Evolutionary conservation across 2,329 filamentous ascomycete genomes (phyloP).

Genomic region (Colletotrichum sp.): DNA sequence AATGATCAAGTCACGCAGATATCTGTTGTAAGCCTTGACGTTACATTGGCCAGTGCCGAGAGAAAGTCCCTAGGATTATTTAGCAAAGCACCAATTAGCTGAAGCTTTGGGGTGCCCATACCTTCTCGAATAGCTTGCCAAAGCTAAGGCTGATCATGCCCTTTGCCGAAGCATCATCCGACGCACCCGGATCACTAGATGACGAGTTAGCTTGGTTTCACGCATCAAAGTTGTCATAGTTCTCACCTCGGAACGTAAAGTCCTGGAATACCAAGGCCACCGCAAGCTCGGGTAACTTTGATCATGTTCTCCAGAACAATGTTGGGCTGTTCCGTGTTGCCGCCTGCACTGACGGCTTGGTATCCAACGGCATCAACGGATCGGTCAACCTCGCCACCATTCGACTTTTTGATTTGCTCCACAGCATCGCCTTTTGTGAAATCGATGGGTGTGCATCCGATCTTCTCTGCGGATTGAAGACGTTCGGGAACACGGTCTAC

Average conservation of each 20-base stretch:
- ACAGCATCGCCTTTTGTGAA: conserved; percentile 65
- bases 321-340: conserved; percentile 64
- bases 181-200: conserved; percentile 62
- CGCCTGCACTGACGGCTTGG: conserved; percentile 61
- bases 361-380: conserved; percentile 71
- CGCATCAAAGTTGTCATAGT: background rate
- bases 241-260: conserved; percentile 45
- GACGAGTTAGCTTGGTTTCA: conserved; percentile 27
- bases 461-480: conserved; percentile 62
- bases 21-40: conserved; percentile 71
- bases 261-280: conserved; percentile 66
- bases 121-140: conserved; percentile 73
- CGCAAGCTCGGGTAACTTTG: conserved; percentile 63
- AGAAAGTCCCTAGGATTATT: conserved; percentile 52
- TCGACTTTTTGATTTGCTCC: conserved; percentile 62
- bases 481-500: conserved; percentile 68
- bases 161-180: conserved; percentile 64
- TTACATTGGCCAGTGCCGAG: conserved; percentile 70
- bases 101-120: conserved; percentile 25
- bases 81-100: background rate
- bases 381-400: conserved; percentile 61
- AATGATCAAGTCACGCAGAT: conserved; percentile 69
- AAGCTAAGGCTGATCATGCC: conserved; percentile 69
- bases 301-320: conserved; percentile 70
- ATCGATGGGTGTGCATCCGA: conserved; percentile 65